A percentile compares a stretch with the other conserved stretches of the same genome.
Evolutionary conservation across 345 rosid species (phyloP).

Genomic region (Salix brachista): DNA sequence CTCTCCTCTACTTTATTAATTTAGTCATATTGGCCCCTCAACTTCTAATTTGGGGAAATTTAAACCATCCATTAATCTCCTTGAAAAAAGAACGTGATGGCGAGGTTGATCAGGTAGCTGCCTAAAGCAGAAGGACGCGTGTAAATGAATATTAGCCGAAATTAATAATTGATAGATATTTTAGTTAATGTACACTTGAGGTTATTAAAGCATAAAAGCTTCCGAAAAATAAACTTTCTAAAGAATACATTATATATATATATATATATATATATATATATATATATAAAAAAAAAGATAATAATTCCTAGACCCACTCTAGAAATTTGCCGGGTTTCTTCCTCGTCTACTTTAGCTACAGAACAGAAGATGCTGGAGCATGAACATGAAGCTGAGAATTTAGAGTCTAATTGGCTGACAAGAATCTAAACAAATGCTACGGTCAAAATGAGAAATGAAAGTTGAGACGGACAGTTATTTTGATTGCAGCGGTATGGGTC

Average conservation of each 20-base stretch:
- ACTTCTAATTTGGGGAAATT: not conserved
- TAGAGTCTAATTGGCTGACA: not conserved
- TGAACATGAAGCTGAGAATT: not conserved
- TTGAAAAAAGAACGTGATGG: too few species aligned
- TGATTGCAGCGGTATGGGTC: not conserved
- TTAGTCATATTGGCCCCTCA: too few species aligned
- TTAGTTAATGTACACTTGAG: not conserved
- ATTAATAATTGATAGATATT: not conserved
- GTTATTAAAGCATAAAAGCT: too few species aligned
- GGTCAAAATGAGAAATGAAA: not conserved
- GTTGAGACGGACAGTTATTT: not conserved
- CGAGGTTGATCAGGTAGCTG: not conserved
- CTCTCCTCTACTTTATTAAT: not conserved
- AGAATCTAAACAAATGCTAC: not conserved
- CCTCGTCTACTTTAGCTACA: not conserved
- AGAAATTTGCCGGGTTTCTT: not conserved
- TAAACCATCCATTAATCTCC: not conserved
- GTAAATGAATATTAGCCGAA: not conserved
- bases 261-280: too few species aligned
- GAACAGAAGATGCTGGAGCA: not conserved
- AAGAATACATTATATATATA: too few species aligned
- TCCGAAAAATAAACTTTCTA: too few species aligned
- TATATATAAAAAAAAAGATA: too few species aligned
- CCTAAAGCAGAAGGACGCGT: not conserved
- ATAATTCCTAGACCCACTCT: too few species aligned